Evolutionary conservation across 2,329 filamentous ascomycete species (phyloP), one percentile per base, ranked within the genome.

Genomic region (Pseudogymnoascus pannorum): DNA sequence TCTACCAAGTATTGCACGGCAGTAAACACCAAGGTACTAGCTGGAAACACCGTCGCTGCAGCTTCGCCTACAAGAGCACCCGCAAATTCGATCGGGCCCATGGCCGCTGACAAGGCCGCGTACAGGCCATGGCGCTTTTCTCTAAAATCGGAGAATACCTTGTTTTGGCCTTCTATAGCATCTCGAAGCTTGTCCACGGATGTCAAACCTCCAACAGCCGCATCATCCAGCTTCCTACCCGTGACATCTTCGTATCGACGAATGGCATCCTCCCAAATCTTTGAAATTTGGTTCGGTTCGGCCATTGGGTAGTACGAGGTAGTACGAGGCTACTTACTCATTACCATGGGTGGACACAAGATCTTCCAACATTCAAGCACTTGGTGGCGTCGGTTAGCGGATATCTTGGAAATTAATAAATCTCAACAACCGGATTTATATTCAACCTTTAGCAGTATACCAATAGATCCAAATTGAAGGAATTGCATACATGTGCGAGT

Each of bases 201-300:
- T 48, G 42, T 26, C 42, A 48, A 48, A 6, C 42, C 8, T n/a
- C 42, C 26, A 8, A 48, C 14, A n/a, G 42, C 24, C 12, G 42
- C 20, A 26, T n/a, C 42, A 48, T 48, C 22, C 14, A 48, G 14
- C 6, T 9, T 48, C n/a, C 24, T 48, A 48, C 11, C 24, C 7
- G 42, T 48, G 20, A n/a, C 14, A 9, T 16, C 22, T 48, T 48
- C 42, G 22, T 48, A 48, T 48, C 12, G 42, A 11, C 42, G 42
- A 48, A 48, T 48, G 14, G 42, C 42, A 48, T 20, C 42, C 42
- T 26, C 42, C 42, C 42, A 48, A n/a, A 48, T 48, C 42, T 48
- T 26, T 16, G 42, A 16, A 26, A 48, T 14, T n/a, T 48, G 42
- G 22, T 48, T 48, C 42, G 22, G 42, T n/a, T 48, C 42, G 5